These are phyloP conservation scores for Olyra latifolia DNA, from an alignment of 176 grass and related monocot genomes.

Conservation along the genomic window DNA sequence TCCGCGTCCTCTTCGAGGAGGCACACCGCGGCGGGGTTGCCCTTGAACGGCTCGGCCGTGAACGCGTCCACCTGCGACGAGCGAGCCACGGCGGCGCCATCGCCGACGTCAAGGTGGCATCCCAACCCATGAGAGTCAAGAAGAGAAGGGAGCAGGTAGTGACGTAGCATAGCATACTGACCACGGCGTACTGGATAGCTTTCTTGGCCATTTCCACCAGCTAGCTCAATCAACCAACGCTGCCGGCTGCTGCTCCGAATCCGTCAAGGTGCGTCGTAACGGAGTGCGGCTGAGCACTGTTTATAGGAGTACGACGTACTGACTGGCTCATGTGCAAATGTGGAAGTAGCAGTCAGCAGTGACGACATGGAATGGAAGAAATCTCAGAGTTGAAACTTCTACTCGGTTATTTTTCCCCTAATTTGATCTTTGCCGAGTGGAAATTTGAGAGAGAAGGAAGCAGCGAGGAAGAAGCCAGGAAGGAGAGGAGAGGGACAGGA, in stretches of 20 bases:
- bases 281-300: no score
- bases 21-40: slow-evolving; percentile 74
- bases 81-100: not conserved
- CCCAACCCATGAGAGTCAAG: not conserved
- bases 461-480: no score
- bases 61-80: slow-evolving; percentile 72
- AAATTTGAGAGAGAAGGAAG: no score
- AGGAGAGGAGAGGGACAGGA: no score
- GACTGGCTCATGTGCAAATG: no score
- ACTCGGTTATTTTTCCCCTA: no score
- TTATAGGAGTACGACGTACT: no score
- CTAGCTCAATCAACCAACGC: no score
- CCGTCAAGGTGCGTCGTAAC: not conserved
- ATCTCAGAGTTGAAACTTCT: no score
- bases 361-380: no score
- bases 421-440: no score
- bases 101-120: not conserved
- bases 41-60: slow-evolving; percentile 59
- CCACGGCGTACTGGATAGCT: slow-evolving; percentile 48
- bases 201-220: slow-evolving; percentile 38
- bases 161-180: not conserved
- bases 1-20: slow-evolving; percentile 50
- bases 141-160: not conserved
- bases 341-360: no score
- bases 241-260: not conserved